Percentiles rank a stretch among this genome's conserved stretches.
phyloP scores from a whole-genome alignment of 305 asterid genomes.

The Fraxinus sp. region DNA sequence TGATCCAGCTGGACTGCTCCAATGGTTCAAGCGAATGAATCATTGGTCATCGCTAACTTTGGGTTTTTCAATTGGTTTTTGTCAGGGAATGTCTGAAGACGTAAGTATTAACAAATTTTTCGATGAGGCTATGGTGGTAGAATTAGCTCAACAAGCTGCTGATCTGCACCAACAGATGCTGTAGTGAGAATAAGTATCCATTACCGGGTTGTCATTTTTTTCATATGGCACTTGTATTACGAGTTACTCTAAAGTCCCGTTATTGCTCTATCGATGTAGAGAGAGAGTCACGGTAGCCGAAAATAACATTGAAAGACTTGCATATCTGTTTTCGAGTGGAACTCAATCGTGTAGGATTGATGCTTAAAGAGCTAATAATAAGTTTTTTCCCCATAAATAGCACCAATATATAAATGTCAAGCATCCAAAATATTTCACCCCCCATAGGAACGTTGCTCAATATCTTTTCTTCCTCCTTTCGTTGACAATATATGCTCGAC shows the following conservation, averaged over 20 bases:
- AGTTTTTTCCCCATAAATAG: background rate
- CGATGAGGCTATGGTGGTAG: constrained; percentile 94
- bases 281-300: background rate
- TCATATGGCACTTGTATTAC: background rate
- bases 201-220: background rate
- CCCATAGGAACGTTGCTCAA: background rate
- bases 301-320: background rate
- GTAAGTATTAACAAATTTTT: constrained; percentile 89
- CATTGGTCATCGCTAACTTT: constrained; percentile 1
- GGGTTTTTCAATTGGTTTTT: constrained; percentile 13
- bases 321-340: background rate
- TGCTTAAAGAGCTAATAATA: background rate
- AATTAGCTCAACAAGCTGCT: constrained; percentile 92
- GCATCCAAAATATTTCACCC: background rate
- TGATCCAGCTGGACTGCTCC: background rate
- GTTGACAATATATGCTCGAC: background rate
- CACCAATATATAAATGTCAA: background rate
- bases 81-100: constrained; percentile 96
- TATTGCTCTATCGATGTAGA: background rate
- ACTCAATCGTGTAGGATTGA: background rate
- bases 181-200: constrained; percentile 9
- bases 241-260: background rate
- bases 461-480: background rate
- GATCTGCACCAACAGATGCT: constrained; percentile 83
- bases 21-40: background rate